These are phyloP conservation scores for Apocynum venetum DNA, from an alignment of 257 asterid genomes.

Conservation along the genomic window DNA sequence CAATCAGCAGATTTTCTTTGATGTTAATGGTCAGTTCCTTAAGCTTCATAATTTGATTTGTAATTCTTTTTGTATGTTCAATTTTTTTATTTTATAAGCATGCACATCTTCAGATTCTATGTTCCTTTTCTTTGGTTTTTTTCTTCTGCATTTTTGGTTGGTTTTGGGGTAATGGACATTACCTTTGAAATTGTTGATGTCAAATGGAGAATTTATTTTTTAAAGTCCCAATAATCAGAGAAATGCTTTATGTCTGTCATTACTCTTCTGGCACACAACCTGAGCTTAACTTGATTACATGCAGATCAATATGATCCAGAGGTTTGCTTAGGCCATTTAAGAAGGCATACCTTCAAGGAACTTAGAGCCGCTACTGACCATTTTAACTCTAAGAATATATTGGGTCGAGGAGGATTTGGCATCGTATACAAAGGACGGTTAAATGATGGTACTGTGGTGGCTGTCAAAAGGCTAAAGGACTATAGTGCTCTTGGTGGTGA, in stretches of 20 bases:
- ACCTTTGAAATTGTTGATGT: background rate
- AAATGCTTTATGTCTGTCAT: background rate
- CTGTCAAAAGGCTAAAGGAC: slow-evolving; percentile 88
- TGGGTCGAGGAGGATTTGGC: slow-evolving; percentile 94
- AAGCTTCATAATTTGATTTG: background rate
- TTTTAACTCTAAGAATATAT: slow-evolving; percentile 70
- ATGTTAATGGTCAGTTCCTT: slow-evolving; percentile 65
- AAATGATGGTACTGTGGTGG: slow-evolving; percentile 76
- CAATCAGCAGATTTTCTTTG: slow-evolving; percentile 93
- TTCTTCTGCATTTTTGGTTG: background rate
- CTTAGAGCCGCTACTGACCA: slow-evolving; percentile 80
- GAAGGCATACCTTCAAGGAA: slow-evolving; percentile 79
- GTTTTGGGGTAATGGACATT: background rate
- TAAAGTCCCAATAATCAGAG: background rate
- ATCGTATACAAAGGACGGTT: slow-evolving; percentile 77
- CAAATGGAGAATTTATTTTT: background rate
- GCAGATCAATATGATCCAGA: slow-evolving; percentile 93
- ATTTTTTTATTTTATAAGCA: background rate
- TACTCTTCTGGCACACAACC: background rate
- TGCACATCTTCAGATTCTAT: background rate
- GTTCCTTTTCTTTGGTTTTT: background rate
- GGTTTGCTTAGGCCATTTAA: slow-evolving; percentile 80
- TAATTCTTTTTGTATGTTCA: background rate
- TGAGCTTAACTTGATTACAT: slow-evolving; percentile 8
- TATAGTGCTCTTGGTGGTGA: slow-evolving; percentile 83